These are phyloP conservation scores for Dothistroma septosporum DNA, from an alignment of 2,329 filamentous ascomycete genomes.

Conservation along the genomic window DNA sequence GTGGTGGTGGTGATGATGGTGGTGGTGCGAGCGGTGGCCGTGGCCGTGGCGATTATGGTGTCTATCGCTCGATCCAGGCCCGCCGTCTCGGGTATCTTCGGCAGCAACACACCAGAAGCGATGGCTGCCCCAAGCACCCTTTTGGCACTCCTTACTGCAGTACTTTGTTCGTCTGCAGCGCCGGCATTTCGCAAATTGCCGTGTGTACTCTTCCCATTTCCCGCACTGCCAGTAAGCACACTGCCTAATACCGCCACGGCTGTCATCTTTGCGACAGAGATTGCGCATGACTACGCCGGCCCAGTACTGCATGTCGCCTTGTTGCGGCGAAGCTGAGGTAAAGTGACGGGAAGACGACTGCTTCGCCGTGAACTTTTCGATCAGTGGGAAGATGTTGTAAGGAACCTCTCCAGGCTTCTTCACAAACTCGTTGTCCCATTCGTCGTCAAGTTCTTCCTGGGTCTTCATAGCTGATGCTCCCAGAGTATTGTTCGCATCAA, in stretches of 20 bases:
- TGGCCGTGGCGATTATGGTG: slow-evolving; percentile 23
- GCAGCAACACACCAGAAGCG: slow-evolving; percentile 94
- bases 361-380: slow-evolving; percentile 96
- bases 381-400: slow-evolving; percentile 88
- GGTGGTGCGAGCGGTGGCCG: slow-evolving; percentile 19
- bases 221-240: slow-evolving; percentile 98
- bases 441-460: slow-evolving; percentile 59
- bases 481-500: slow-evolving; percentile 64
- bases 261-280: slow-evolving; percentile 95
- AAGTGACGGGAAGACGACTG: slow-evolving; percentile 57
- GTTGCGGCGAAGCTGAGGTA: slow-evolving; percentile 49
- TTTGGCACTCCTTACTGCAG: slow-evolving; percentile 99
- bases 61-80: slow-evolving; percentile 24
- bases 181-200: slow-evolving; percentile 96
- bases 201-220: slow-evolving; percentile 95
- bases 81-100: slow-evolving; percentile 37
- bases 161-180: slow-evolving; percentile 87
- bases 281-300: slow-evolving; percentile 98
- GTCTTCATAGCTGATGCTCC: slow-evolving; percentile 32
- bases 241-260: slow-evolving; percentile 86
- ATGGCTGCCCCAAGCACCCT: slow-evolving; percentile 97
- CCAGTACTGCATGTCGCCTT: slow-evolving; percentile 90
- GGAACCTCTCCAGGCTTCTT: slow-evolving; percentile 29
- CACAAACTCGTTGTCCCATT: slow-evolving; percentile 86
- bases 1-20: slow-evolving; percentile 17